These are phyloP conservation scores for Ustilago vetiveriae DNA, from an alignment of 1,284 basidiomycete genomes.

Conservation along the genomic window DNA sequence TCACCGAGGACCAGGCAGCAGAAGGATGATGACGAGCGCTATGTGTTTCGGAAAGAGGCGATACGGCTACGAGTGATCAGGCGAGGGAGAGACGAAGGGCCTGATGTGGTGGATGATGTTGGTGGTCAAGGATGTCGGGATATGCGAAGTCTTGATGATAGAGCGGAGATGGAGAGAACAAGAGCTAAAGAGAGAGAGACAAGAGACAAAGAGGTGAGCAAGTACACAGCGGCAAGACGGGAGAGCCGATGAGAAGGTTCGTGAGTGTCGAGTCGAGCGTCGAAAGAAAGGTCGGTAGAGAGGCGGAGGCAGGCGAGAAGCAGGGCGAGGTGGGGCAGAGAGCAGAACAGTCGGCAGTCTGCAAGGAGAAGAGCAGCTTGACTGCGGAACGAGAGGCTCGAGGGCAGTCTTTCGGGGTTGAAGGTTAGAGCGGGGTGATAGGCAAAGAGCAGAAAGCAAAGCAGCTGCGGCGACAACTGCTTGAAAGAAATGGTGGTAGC, in stretches of 20 bases:
- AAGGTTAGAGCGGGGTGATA: slow-evolving; percentile 20
- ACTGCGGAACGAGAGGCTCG: slow-evolving; percentile 5
- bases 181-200: slow-evolving; percentile 6
- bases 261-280: background rate
- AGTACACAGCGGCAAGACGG: slow-evolving; percentile 21
- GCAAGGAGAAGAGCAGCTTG: slow-evolving; percentile 17
- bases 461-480: slow-evolving; percentile 15
- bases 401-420: slow-evolving; percentile 13
- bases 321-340: slow-evolving; percentile 1
- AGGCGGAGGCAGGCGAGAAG: slow-evolving; percentile 1
- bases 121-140: slow-evolving; percentile 5
- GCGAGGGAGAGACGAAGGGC: background rate
- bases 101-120: background rate
- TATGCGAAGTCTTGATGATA: slow-evolving; percentile 8
- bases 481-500: slow-evolving; percentile 4
- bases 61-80: background rate
- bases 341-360: too few species aligned
- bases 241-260: slow-evolving; percentile 19
- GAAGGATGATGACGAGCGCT: slow-evolving; percentile 6
- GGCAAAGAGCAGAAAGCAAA: background rate
- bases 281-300: slow-evolving; percentile 2
- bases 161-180: slow-evolving; percentile 7
- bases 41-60: background rate
- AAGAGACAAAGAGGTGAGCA: background rate
- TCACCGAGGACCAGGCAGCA: slow-evolving; percentile 1